phyloP scores from a whole-genome alignment of 1,139 yeast species.

The Saccharomyces hybrid region DNA sequence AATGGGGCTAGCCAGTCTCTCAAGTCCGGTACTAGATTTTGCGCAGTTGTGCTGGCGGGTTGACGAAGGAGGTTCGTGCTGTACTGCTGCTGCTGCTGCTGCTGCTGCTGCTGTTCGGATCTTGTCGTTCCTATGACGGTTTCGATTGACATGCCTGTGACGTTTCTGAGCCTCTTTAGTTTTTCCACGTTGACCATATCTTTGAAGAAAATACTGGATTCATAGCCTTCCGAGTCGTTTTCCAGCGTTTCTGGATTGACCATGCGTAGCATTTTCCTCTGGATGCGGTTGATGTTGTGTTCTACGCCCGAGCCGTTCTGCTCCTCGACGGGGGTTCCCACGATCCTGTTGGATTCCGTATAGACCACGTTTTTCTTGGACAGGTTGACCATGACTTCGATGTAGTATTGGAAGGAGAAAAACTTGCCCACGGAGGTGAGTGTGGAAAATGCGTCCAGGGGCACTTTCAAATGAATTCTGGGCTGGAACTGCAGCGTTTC shows the following conservation, averaged over 20 bases:
- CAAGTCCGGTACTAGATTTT: conserved; percentile 3
- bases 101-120: conserved; percentile 27
- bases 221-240: conserved; percentile 11
- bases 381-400: conserved; percentile 73
- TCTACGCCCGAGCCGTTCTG: conserved; percentile 5
- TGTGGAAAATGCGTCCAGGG: conserved; percentile 82
- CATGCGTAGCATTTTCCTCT: conserved; percentile 12
- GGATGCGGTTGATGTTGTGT: conserved; percentile 12
- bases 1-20: conserved; percentile 17
- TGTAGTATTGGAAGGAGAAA: conserved; percentile 75
- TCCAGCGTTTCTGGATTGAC: conserved; percentile 10
- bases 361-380: conserved; percentile 39
- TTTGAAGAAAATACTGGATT: conserved; percentile 22
- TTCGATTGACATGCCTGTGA: conserved; percentile 70
- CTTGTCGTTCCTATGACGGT: conserved; percentile 72
- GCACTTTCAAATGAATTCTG: conserved; percentile 60
- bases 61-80: neutral
- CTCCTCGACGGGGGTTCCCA: conserved; percentile 8
- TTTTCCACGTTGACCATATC: conserved; percentile 71
- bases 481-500: conserved; percentile 49
- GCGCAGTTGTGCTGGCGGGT: neutral
- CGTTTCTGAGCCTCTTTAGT: conserved; percentile 64
- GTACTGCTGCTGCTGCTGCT: conserved; percentile 9
- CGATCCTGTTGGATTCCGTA: conserved; percentile 25
- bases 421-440: conserved; percentile 58